phyloP scores from a whole-genome alignment of 2,329 filamentous ascomycete species.

The Claviceps humidiphila region DNA sequence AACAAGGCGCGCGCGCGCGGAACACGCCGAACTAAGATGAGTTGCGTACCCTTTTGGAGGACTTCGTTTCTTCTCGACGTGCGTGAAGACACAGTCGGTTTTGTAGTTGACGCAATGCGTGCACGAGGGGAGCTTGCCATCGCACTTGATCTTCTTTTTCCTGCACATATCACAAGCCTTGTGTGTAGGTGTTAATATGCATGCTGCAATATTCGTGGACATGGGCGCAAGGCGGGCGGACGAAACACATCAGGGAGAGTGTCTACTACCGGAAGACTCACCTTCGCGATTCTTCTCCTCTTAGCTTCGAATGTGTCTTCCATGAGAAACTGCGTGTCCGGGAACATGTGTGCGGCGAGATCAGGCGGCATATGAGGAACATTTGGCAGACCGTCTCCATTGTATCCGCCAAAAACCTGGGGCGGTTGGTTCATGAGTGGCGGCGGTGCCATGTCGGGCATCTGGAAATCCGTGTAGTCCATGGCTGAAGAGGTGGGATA shows the following conservation, averaged over 20 bases:
- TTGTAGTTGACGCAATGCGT: conserved; percentile 97
- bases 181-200: background rate
- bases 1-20: background rate
- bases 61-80: conserved; percentile 96
- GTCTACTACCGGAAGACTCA: conserved; percentile 28
- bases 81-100: conserved; percentile 92
- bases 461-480: conserved; percentile 44
- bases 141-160: conserved; percentile 96
- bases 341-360: conserved; percentile 46
- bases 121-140: conserved; percentile 88
- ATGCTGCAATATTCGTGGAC: background rate
- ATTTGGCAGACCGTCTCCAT: conserved; percentile 41
- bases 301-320: conserved; percentile 71
- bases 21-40: background rate
- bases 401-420: conserved; percentile 55
- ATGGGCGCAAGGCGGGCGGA: background rate
- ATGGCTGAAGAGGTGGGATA: conserved; percentile 9
- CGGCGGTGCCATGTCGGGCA: conserved; percentile 41
- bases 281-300: conserved; percentile 74
- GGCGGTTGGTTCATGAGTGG: conserved; percentile 53
- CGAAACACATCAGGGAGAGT: no score
- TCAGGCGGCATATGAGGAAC: conserved; percentile 43
- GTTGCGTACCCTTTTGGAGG: conserved; percentile 77
- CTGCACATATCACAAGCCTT: conserved; percentile 93
- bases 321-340: conserved; percentile 40